Evolutionary conservation across 75 land plant species (phyloP), one percentile per base, ranked within the genome.

Genomic region (Selaginella moellendorffii): DNA sequence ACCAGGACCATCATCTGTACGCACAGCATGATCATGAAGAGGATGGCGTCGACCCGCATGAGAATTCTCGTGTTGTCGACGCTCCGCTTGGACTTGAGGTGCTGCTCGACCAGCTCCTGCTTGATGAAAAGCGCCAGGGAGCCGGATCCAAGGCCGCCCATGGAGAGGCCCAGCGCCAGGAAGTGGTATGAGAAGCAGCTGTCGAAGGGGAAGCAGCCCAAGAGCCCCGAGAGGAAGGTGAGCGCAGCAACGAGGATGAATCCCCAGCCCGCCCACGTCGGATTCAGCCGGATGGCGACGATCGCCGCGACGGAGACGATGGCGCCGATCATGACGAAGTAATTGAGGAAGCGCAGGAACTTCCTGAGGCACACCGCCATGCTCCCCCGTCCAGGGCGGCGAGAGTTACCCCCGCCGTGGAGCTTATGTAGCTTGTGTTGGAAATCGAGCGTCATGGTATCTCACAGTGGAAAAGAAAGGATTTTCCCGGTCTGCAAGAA

Each of bases 111-210:
- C 9, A 56, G 59, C 21, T 56, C 59, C 24, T 5, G 8, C 24
- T 56, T 56, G n/a, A 56, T 56, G 24, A 56, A 56, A 21, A 56
- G 59, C 23, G 59, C 59, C 8, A 56, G 21, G 59, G 59, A 19
- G n/a, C 17, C 21, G 9, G 59, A 56, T 19, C 59, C 59, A 21
- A 56, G 59, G 9, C 59, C 59, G 21, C 59, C 59, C 59, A 56
- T 56, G 19, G 59, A 56, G 19, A 56, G 24, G 9, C 59, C 59
- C 5, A 56, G 59, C 8, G 59, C 19, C 9, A 56, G 59, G 59
- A 56, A 56, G 24, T 56, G 59, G 19, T 21, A 56, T 8, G 59
- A 56, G 59, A 56, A 56, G 21, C 59, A 56, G 24, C 59, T 56
- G 19, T 56, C 19, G 19, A 25, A 25, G 25, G 59, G 9, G 24